Evolutionary conservation across 1,284 basidiomycete genomes (phyloP).

Genomic region (Uromyces viciae-fabae): DNA sequence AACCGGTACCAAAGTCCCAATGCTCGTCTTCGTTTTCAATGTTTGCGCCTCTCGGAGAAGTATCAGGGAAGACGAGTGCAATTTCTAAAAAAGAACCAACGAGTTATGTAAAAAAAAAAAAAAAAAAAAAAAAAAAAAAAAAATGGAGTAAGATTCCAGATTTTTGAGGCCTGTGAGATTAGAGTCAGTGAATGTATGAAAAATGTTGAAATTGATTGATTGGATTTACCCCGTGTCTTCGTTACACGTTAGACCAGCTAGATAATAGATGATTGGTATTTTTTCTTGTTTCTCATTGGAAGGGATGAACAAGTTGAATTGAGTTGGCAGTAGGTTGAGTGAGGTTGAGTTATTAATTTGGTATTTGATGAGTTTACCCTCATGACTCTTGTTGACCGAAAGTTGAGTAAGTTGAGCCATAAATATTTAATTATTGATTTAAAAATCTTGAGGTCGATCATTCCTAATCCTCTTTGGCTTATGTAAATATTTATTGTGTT

Average conservation of each 20-base stretch:
- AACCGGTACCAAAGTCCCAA: constrained; percentile 66
- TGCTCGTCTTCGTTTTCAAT: constrained; percentile 73
- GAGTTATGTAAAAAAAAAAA: constrained; percentile 57
- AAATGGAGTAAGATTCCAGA: constrained; percentile 70
- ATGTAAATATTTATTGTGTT: too few relatives aligned
- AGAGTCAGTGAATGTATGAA: not conserved
- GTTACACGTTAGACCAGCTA: constrained; percentile 89
- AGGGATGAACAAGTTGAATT: constrained; percentile 89
- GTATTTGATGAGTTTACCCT: constrained; percentile 77
- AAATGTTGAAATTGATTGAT: not conserved
- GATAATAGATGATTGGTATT: constrained; percentile 65
- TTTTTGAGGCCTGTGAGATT: constrained; percentile 66
- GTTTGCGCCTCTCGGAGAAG: constrained; percentile 87
- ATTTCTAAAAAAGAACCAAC: not conserved
- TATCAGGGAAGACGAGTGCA: constrained; percentile 92
- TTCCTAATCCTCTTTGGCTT: too few relatives aligned
- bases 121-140: constrained; percentile 61
- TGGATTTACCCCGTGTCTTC: constrained; percentile 73
- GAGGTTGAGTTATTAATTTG: constrained; percentile 77
- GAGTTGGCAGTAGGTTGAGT: constrained; percentile 72
- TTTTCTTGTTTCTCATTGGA: constrained; percentile 61
- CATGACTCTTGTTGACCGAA: constrained; percentile 74
- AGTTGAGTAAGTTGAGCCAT: too few relatives aligned
- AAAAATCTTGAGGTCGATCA: too few relatives aligned
- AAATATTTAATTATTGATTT: too few relatives aligned